Evolutionary conservation across 768 basidiomycete genomes (phyloP).

Genomic region (Dacryopinax spathularia): DNA sequence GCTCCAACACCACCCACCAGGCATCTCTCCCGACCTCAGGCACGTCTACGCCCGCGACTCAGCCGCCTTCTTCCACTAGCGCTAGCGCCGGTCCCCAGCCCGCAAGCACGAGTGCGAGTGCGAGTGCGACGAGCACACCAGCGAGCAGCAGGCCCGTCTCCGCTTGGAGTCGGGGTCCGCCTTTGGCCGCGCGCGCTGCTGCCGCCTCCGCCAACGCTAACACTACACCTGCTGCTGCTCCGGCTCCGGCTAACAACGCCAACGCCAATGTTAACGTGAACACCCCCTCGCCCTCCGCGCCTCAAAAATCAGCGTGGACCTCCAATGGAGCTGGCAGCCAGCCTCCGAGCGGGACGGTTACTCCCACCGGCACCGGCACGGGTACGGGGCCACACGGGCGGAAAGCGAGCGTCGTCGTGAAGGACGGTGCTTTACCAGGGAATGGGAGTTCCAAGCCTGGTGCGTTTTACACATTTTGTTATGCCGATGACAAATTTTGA

Average conservation of each 20-base stretch:
- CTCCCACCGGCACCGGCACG: not conserved
- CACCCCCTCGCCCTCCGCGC: slow-evolving; percentile 54
- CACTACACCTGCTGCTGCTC: slow-evolving; percentile 43
- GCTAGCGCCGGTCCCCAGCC: no score
- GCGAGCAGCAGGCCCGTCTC: slow-evolving; percentile 24
- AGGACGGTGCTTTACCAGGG: not conserved
- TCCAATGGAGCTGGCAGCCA: slow-evolving; percentile 60
- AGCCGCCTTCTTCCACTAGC: no score
- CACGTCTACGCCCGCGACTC: slow-evolving; percentile 11
- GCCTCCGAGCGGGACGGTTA: slow-evolving; percentile 39
- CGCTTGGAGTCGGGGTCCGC: slow-evolving; percentile 85
- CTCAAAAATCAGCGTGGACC: slow-evolving; percentile 52
- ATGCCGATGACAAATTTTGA: slow-evolving; percentile 6
- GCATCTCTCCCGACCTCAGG: slow-evolving; percentile 8
- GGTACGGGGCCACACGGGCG: not conserved
- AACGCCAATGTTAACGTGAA: no score
- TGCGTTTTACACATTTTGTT: no score
- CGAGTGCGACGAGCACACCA: no score
- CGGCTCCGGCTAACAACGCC: slow-evolving; percentile 32
- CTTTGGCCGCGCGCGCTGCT: slow-evolving; percentile 41
- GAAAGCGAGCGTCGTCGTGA: not conserved
- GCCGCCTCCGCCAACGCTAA: slow-evolving; percentile 65
- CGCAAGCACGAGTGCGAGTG: no score
- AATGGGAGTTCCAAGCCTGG: slow-evolving; percentile 51
- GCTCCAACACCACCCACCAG: slow-evolving; percentile 50